Conservation (phyloP, 768 basidiomycete species). For the Leucogyrophana mollusca region DNA sequence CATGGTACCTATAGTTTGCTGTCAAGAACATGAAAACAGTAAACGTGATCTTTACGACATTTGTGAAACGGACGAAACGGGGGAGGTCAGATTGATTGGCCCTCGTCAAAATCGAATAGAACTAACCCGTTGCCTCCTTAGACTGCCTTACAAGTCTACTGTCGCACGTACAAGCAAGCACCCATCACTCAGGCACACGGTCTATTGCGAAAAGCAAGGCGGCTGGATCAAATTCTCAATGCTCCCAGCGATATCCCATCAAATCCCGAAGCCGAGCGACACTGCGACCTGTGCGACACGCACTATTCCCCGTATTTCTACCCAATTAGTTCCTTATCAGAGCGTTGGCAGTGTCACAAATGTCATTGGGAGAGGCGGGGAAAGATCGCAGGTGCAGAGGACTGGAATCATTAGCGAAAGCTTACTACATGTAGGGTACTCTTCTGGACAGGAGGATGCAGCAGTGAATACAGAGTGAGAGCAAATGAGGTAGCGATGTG, state of each 20-base stretch:
- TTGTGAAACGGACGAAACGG: slow-evolving; percentile 80
- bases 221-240: slow-evolving; percentile 73
- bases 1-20: slow-evolving; percentile 76
- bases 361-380: slow-evolving; percentile 33
- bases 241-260: slow-evolving; percentile 34
- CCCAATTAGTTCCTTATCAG: slow-evolving; percentile 30
- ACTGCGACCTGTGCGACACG: slow-evolving; percentile 63
- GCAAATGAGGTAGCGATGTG: slow-evolving; percentile 14
- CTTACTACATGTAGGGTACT: slow-evolving; percentile 23
- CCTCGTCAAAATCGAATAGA: background rate
- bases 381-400: slow-evolving; percentile 12
- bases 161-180: slow-evolving; percentile 81
- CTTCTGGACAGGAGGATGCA: slow-evolving; percentile 12
- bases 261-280: slow-evolving; percentile 25
- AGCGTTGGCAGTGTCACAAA: slow-evolving; percentile 41
- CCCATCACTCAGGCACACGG: slow-evolving; percentile 72
- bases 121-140: slow-evolving; percentile 27
- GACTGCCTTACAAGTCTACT: slow-evolving; percentile 91
- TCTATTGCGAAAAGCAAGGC: slow-evolving; percentile 83
- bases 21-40: slow-evolving; percentile 70
- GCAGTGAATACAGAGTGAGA: slow-evolving; percentile 20
- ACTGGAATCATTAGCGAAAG: background rate
- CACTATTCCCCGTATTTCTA: slow-evolving; percentile 79
- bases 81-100: slow-evolving; percentile 56
- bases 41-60: slow-evolving; percentile 75